Conservation (phyloP, 1,284 basidiomycete species). For the Pseudozyma sp. region DNA sequence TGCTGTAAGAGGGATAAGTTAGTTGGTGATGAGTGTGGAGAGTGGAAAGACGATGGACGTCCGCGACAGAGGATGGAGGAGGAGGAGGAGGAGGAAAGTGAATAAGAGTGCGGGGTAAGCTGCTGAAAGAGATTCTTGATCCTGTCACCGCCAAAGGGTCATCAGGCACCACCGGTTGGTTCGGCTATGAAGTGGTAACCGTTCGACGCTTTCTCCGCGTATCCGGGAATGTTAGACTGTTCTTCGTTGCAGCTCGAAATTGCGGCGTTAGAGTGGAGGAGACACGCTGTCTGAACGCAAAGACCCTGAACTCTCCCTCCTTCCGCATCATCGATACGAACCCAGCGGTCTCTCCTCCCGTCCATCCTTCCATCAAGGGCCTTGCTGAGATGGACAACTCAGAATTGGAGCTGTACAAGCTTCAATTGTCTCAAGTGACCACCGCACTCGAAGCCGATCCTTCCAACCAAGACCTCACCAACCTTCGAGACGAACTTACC, state of each 20-base stretch:
- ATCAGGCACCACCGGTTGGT: neutral
- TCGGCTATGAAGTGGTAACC: slow-evolving; percentile 9
- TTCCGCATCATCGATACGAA: neutral
- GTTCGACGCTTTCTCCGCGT: neutral
- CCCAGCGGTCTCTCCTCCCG: too few relatives aligned
- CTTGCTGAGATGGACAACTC: slow-evolving; percentile 12
- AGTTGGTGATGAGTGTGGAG: neutral
- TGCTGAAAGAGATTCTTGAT: too few relatives aligned
- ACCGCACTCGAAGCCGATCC: slow-evolving; percentile 85
- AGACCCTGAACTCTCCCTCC: neutral
- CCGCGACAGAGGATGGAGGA: too few relatives aligned
- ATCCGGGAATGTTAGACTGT: neutral
- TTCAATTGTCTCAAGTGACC: slow-evolving; percentile 83
- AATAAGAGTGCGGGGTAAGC: neutral
- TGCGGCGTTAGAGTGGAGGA: slow-evolving; percentile 1
- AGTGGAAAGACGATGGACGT: too few relatives aligned
- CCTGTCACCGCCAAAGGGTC: neutral
- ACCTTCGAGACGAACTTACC: slow-evolving; percentile 83
- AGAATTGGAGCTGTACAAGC: slow-evolving; percentile 31
- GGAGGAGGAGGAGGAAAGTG: too few relatives aligned
- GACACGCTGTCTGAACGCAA: neutral
- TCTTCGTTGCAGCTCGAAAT: too few relatives aligned
- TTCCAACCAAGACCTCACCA: slow-evolving; percentile 77
- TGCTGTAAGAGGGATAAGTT: too few relatives aligned
- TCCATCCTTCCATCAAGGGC: neutral